Conservation (phyloP, 768 basidiomycete genomes). For the Russula emetica region DNA sequence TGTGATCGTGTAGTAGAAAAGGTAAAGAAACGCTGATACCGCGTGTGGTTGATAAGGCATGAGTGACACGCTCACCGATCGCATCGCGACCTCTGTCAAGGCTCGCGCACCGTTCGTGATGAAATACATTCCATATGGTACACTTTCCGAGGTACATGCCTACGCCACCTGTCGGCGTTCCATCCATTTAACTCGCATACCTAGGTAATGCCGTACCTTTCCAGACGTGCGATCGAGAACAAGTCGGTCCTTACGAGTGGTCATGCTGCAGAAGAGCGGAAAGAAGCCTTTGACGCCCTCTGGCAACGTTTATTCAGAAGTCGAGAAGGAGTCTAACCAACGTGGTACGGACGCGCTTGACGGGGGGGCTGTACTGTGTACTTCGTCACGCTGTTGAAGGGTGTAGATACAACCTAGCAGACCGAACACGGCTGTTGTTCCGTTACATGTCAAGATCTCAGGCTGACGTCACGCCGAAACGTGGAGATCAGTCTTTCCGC, state of each 20-base stretch:
- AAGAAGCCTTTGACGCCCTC: slow-evolving; percentile 52
- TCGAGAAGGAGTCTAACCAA: neutral
- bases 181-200: slow-evolving; percentile 24
- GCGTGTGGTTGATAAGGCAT: slow-evolving; percentile 51
- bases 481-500: neutral
- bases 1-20: neutral
- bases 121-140: slow-evolving; percentile 82
- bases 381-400: too few species aligned
- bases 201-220: slow-evolving; percentile 86
- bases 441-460: too few species aligned
- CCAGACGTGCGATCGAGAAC: slow-evolving; percentile 88
- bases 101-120: slow-evolving; percentile 63
- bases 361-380: neutral
- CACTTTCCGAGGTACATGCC: slow-evolving; percentile 52
- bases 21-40: neutral
- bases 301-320: slow-evolving; percentile 33
- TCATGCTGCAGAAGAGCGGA: slow-evolving; percentile 58
- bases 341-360: neutral
- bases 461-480: neutral
- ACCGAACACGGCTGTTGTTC: neutral
- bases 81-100: slow-evolving; percentile 53
- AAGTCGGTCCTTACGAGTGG: slow-evolving; percentile 78
- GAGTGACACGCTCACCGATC: slow-evolving; percentile 75
- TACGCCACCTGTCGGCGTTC: neutral
- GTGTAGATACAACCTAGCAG: neutral